A percentile compares a stretch with the other conserved stretches of the same genome.
phyloP scores from a whole-genome alignment of 2,329 filamentous ascomycete genomes.

The Arthrocladium fulminans region DNA sequence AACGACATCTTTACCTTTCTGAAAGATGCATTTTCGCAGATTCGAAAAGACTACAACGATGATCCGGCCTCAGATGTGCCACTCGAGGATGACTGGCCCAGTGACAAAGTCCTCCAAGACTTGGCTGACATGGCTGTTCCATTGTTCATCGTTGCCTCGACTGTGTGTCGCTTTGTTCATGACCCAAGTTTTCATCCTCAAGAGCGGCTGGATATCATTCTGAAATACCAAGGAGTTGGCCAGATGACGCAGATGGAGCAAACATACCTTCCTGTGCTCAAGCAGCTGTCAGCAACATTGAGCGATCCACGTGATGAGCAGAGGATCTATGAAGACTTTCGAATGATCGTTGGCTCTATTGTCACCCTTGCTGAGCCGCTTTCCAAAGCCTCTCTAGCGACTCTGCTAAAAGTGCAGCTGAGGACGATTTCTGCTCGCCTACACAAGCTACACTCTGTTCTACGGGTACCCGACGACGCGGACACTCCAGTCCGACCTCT shows the following conservation, averaged over 20 bases:
- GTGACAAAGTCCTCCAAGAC: constrained; percentile 15
- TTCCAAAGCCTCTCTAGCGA: constrained; percentile 5
- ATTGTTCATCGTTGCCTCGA: constrained; percentile 26
- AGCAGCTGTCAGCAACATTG: neutral
- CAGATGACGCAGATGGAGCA: constrained; percentile 8
- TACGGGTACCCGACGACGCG: constrained; percentile 3
- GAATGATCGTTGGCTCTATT: constrained; percentile 10
- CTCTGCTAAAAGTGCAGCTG: constrained; percentile 2
- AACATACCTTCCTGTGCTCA: constrained; percentile 12
- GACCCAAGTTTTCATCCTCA: constrained; percentile 17
- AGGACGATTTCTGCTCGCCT: constrained; percentile 3
- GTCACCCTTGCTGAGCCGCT: constrained; percentile 11
- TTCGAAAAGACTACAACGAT: constrained; percentile 10
- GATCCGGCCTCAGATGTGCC: neutral
- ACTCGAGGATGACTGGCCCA: constrained; percentile 23
- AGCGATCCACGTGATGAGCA: neutral
- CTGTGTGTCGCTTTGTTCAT: constrained; percentile 24
- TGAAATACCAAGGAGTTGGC: constrained; percentile 4
- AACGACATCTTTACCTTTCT: constrained; percentile 7
- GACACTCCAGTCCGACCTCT: constrained; percentile 6
- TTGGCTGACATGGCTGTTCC: constrained; percentile 25
- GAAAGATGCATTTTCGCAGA: neutral
- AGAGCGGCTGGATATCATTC: constrained; percentile 4
- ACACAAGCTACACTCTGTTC: constrained; percentile 5
- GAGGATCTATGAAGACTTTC: constrained; percentile 10